phyloP scores from a whole-genome alignment of 2,329 filamentous ascomycete genomes.

The Cercospora zeina region DNA sequence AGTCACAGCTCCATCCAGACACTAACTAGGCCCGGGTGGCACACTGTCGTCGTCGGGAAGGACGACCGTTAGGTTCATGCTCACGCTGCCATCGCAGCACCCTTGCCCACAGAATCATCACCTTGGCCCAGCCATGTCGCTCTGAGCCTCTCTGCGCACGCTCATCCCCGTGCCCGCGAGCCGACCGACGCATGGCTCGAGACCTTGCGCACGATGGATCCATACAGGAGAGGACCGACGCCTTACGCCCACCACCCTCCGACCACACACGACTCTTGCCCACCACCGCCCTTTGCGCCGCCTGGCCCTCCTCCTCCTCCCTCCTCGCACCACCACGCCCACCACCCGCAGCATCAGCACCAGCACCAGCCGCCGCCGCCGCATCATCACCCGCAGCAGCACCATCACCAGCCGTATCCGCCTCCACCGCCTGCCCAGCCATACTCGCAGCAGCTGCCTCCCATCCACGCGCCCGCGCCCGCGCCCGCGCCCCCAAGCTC shows the following conservation, averaged over 20 bases:
- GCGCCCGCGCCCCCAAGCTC: slow-evolving; percentile 30
- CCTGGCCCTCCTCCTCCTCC: slow-evolving; percentile 17
- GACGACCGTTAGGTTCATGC: slow-evolving; percentile 19
- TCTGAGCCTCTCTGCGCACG: slow-evolving; percentile 22
- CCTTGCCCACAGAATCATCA: slow-evolving; percentile 13
- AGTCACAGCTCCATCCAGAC: neutral
- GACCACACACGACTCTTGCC: slow-evolving; percentile 9
- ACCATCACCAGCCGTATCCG: slow-evolving; percentile 26
- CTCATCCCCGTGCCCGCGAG: slow-evolving; percentile 31
- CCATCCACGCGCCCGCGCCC: slow-evolving; percentile 33
- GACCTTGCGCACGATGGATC: slow-evolving; percentile 30
- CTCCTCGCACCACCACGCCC: slow-evolving; percentile 20
- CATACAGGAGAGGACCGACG: slow-evolving; percentile 25
- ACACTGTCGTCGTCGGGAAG: slow-evolving; percentile 7
- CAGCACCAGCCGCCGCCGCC: slow-evolving; percentile 15
- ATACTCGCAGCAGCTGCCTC: slow-evolving; percentile 28
- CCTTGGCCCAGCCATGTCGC: slow-evolving; percentile 16
- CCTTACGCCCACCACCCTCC: slow-evolving; percentile 20
- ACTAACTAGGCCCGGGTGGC: slow-evolving; percentile 13
- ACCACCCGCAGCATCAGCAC: slow-evolving; percentile 21
- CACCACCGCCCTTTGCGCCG: slow-evolving; percentile 19
- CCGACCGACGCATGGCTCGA: slow-evolving; percentile 25
- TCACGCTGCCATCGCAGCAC: slow-evolving; percentile 15
- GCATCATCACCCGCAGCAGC: slow-evolving; percentile 21
- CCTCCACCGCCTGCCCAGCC: slow-evolving; percentile 25